These are phyloP conservation scores for Taphrina pruni DNA, from an alignment of 1,139 yeast genomes.

Conservation along the genomic window DNA sequence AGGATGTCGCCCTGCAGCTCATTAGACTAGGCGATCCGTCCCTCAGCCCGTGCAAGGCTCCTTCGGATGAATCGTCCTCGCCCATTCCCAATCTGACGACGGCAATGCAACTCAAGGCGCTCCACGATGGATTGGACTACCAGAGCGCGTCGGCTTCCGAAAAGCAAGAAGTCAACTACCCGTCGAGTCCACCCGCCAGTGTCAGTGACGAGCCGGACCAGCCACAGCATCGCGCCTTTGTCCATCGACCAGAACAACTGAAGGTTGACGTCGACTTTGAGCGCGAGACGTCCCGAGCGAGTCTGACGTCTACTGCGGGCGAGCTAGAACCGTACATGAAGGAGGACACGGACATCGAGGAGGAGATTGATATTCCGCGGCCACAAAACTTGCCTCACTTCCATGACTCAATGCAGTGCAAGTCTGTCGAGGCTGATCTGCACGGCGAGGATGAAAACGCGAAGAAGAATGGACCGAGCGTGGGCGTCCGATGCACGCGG, in stretches of 20 bases:
- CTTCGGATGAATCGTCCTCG: slow-evolving; percentile 28
- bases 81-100: slow-evolving; percentile 32
- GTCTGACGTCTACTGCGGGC: slow-evolving; percentile 4
- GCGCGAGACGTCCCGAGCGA: slow-evolving; percentile 5
- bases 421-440: not conserved
- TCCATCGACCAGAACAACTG: not conserved
- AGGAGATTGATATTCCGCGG: slow-evolving; percentile 35
- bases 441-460: slow-evolving; percentile 20
- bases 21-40: slow-evolving; percentile 43
- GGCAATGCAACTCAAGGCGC: slow-evolving; percentile 30
- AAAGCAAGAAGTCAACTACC: slow-evolving; percentile 31
- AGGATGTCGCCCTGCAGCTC: slow-evolving; percentile 43
- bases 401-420: slow-evolving; percentile 22
- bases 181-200: slow-evolving; percentile 38
- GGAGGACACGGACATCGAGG: slow-evolving; percentile 29
- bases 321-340: slow-evolving; percentile 14
- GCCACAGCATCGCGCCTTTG: slow-evolving; percentile 8
- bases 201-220: slow-evolving; percentile 27
- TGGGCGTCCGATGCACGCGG: slow-evolving; percentile 42
- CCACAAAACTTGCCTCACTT: slow-evolving; percentile 37
- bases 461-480: slow-evolving; percentile 36
- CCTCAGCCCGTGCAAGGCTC: slow-evolving; percentile 34
- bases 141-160: slow-evolving; percentile 8
- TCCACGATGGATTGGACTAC: slow-evolving; percentile 22
- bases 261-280: not conserved